A percentile compares a stretch with the other conserved stretches of the same genome.
Conservation (phyloP, 106 monocot species). For the Chionographis japonica region DNA sequence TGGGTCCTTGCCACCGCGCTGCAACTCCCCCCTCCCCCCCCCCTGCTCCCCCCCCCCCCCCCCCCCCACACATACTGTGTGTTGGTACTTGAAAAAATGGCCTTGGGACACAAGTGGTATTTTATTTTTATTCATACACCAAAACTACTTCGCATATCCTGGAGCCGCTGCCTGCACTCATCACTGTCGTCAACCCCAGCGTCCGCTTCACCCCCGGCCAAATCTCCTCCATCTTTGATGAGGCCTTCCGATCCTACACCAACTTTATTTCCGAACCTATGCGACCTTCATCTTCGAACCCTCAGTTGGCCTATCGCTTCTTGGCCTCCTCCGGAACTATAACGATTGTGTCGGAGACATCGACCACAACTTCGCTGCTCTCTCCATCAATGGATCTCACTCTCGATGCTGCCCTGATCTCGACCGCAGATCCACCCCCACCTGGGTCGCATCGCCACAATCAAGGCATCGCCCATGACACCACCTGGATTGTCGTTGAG, state of each 20-base stretch:
- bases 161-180: conserved; percentile 7
- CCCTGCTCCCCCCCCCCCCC: no score
- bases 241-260: conserved; percentile 28
- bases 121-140: no score
- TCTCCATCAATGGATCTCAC: conserved; percentile 5
- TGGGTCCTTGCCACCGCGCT: no score
- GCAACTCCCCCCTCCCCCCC: no score
- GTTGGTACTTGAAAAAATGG: no score
- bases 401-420: not conserved
- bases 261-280: no score
- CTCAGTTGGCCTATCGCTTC: conserved; percentile 12
- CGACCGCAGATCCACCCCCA: not conserved
- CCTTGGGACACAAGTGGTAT: no score
- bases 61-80: no score
- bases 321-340: conserved; percentile 29
- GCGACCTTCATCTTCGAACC: conserved; percentile 10
- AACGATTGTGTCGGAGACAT: conserved; percentile 28
- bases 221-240: conserved; percentile 23
- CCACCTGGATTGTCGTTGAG: conserved; percentile 12
- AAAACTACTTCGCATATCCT: no score
- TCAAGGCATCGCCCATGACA: conserved; percentile 7
- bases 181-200: conserved; percentile 25
- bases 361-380: conserved; percentile 26
- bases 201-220: conserved; percentile 20
- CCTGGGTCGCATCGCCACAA: conserved; percentile 11